phyloP scores from a whole-genome alignment of 768 basidiomycete genomes.

The Serendipita indica region DNA sequence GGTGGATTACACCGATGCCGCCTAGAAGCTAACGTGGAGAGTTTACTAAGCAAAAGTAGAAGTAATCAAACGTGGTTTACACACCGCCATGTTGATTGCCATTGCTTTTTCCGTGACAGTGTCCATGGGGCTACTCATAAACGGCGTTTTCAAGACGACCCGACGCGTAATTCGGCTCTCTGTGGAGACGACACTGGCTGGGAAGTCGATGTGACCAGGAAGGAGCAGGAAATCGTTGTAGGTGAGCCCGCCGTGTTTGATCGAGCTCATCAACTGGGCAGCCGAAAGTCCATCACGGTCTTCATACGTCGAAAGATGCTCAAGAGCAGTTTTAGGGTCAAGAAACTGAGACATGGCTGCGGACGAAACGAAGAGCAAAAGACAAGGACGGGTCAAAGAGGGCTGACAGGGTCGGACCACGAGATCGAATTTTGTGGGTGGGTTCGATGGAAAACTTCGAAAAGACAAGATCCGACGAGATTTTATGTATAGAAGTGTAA shows the following conservation, averaged over 20 bases:
- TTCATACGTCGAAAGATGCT: constrained; percentile 56
- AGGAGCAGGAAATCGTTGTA: constrained; percentile 95
- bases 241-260: constrained; percentile 77
- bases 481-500: too few species aligned
- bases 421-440: too few species aligned
- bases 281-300: constrained; percentile 72
- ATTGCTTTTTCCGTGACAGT: constrained; percentile 93
- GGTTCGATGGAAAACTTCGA: too few species aligned
- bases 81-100: constrained; percentile 84
- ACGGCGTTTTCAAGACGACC: constrained; percentile 83
- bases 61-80: too few species aligned
- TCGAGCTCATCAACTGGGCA: constrained; percentile 75
- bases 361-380: too few species aligned
- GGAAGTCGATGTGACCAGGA: constrained; percentile 92
- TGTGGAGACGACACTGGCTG: constrained; percentile 60
- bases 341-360: constrained; percentile 32
- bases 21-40: constrained; percentile 51
- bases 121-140: constrained; percentile 98
- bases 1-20: constrained; percentile 96
- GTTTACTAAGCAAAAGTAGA: background rate
- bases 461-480: too few species aligned
- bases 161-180: constrained; percentile 85
- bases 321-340: constrained; percentile 56
- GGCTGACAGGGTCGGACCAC: too few species aligned
- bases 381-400: too few species aligned